Base-by-base conservation (phyloP, 2,329 filamentous ascomycete species). In the Botrytis squamosa region DNA sequence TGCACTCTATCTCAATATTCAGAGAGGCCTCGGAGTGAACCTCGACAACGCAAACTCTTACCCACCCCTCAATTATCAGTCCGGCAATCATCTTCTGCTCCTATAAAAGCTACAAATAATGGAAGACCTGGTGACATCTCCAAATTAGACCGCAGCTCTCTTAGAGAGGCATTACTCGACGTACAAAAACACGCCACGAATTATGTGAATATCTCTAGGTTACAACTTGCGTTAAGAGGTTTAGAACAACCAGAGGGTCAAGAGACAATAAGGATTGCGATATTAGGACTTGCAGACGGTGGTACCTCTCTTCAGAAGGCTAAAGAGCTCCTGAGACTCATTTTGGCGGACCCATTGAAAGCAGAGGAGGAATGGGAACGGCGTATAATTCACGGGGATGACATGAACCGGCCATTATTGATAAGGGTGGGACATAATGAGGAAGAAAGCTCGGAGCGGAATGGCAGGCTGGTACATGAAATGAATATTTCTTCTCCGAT, bases 201-300 rank as follows among this genome's bases (percentile, higher is more conserved):
- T 74, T 87, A 90, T 77, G 86, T 92, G 71, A 92, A 92, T 79
- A 85, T 91, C n/a, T 89, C 91, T 44, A 86, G 91, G 72, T 81
- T 95, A 64, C 91, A 93, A 81, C 87, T 95, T 77, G 92, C 92
- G 20, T 83, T 93, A 36, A 87, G 89, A 76, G 90, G 92, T 36
- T 81, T 91, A 74, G 85, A 87, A 49, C 88, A 91, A 79, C 79
- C 81, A 2, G 82, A 87, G 0, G 89, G 89, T 6, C 80, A 85
- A 52, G 89, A 91, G 80, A 85, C 87, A 3, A 85, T 91, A 46
- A 85, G 89, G 29, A 84, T 91, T 73, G 89, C 89, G 22, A 83
- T 91, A 65, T 80, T 91, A 12, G 87, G 86, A 16, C 79, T 89
- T 1, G 73, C 75, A 44, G 78, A 83, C 81, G 62, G 79, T 81